Percentiles rank a stretch among this genome's conserved stretches.
Evolutionary conservation across 108 stramenopile genomes (phyloP).

Genomic region (Cyclotella atomus): DNA sequence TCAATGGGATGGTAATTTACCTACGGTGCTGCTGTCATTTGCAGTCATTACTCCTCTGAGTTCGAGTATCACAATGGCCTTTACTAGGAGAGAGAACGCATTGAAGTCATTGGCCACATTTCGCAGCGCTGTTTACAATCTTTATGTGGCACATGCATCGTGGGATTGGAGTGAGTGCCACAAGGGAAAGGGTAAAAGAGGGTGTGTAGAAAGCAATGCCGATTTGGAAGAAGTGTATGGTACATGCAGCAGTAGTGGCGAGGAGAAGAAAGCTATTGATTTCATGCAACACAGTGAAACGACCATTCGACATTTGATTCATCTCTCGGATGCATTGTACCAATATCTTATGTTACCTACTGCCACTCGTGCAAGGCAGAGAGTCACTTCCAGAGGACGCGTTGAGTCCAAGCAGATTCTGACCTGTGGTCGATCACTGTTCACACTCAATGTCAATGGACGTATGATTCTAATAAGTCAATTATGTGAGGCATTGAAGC

Average conservation of each 20-base stretch:
- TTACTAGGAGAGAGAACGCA: constrained; percentile 53
- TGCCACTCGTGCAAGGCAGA: constrained; percentile 53
- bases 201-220: constrained; percentile 38
- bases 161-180: constrained; percentile 61
- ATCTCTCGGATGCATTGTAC: constrained; percentile 57
- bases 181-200: constrained; percentile 43
- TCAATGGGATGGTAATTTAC: constrained; percentile 44
- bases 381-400: constrained; percentile 43
- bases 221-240: background rate
- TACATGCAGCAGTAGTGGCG: background rate
- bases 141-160: constrained; percentile 54
- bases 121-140: constrained; percentile 45
- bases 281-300: constrained; percentile 60
- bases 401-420: constrained; percentile 51
- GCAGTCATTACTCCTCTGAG: constrained; percentile 57
- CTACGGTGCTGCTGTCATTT: constrained; percentile 52
- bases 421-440: constrained; percentile 26
- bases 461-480: constrained; percentile 48
- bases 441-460: constrained; percentile 49
- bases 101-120: constrained; percentile 46
- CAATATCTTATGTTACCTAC: constrained; percentile 64
- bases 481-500: constrained; percentile 52
- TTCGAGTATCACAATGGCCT: constrained; percentile 57
- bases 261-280: constrained; percentile 27
- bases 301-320: constrained; percentile 52